These are phyloP conservation scores for Cubamyces sp. DNA, from an alignment of 768 basidiomycete genomes.

Conservation along the genomic window DNA sequence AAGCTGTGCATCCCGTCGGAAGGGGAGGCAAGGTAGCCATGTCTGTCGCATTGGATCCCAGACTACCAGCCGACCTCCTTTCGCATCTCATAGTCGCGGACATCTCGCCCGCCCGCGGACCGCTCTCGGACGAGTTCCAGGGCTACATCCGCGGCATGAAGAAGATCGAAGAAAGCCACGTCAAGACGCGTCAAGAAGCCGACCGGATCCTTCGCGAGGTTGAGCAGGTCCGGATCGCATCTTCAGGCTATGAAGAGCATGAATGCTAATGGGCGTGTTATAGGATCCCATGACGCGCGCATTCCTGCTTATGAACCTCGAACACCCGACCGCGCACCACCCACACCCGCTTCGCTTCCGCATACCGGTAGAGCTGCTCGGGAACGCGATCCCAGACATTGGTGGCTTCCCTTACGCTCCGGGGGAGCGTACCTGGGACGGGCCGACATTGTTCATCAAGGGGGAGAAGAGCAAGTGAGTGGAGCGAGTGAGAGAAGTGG, in stretches of 20 bases:
- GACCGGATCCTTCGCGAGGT: constrained; percentile 61
- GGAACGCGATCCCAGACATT: constrained; percentile 61
- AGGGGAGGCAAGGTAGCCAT: constrained; percentile 91
- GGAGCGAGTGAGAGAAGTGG: too few species aligned
- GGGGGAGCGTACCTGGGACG: constrained; percentile 55
- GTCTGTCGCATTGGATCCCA: constrained; percentile 60
- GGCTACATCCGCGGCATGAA: constrained; percentile 75
- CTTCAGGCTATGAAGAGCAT: neutral
- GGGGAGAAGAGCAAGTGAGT: constrained; percentile 74
- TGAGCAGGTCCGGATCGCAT: constrained; percentile 56
- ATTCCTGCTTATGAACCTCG: constrained; percentile 86
- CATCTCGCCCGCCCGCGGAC: constrained; percentile 71
- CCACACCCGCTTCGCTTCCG: constrained; percentile 60
- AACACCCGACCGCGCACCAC: constrained; percentile 39
- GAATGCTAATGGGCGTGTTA: neutral
- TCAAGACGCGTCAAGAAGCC: constrained; percentile 71
- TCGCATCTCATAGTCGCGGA: constrained; percentile 75
- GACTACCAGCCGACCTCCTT: constrained; percentile 47
- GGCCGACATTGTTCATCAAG: constrained; percentile 74
- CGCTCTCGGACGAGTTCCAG: constrained; percentile 64
- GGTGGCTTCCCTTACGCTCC: constrained; percentile 79
- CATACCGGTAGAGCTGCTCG: constrained; percentile 72
- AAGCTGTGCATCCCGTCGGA: neutral
- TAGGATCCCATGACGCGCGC: constrained; percentile 77
- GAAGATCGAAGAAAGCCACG: constrained; percentile 60